Base-by-base conservation (phyloP, 1,284 basidiomycete species). In the Leccinum brunneo-olivaceum region DNA sequence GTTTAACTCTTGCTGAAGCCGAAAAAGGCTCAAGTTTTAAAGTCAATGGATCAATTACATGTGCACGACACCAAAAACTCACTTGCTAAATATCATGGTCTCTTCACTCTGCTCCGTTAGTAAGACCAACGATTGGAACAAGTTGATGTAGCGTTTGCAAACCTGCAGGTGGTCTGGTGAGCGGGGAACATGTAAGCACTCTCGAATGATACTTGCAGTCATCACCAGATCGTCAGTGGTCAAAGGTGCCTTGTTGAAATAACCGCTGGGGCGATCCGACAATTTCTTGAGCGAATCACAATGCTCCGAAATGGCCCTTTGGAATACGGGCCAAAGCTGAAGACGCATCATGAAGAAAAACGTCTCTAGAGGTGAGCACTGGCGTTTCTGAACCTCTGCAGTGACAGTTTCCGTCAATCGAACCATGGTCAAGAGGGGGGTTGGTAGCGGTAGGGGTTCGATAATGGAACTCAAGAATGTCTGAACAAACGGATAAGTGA, bases 1-100 rank as follows among this genome's bases (percentile, higher is more conserved):
- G 36, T 80, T 73, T n/a, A 95, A 62, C 62, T 95, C 92, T 54
- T 83, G 79, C 30, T 91, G 79, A 40, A 96, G 63, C n/a, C 90
- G 84, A n/a, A 83, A 69, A 46, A 94, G 70, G 57, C 93, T 96
- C 48, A 36, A 23, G 33, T 28, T 37, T 41, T 34, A 49, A 46
- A 43, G 34, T 39, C 41, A 15, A 11, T n/a, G n/a, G n/a, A n/a
- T n/a, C n/a, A 21, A 3, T 21, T 19, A 6, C 24, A 2, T 32
- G 6, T 21, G 11, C 28, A 20, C 6, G n/a, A 14, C 14, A 14
- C 15, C 18, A 12, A 39, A 9, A 33, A 56, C 75, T 53, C 59
- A 92, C 92, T 92, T 91, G 11, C 86, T 83, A 57, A 94, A 95
- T 36, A 94, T 85, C 91, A 95, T 94, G 6, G 87, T 90, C 61